A percentile compares a stretch with the other conserved stretches of the same genome.
These are phyloP conservation scores for Colletotrichum sp. DNA, from an alignment of 2,329 filamentous ascomycete species.

Conservation along the genomic window DNA sequence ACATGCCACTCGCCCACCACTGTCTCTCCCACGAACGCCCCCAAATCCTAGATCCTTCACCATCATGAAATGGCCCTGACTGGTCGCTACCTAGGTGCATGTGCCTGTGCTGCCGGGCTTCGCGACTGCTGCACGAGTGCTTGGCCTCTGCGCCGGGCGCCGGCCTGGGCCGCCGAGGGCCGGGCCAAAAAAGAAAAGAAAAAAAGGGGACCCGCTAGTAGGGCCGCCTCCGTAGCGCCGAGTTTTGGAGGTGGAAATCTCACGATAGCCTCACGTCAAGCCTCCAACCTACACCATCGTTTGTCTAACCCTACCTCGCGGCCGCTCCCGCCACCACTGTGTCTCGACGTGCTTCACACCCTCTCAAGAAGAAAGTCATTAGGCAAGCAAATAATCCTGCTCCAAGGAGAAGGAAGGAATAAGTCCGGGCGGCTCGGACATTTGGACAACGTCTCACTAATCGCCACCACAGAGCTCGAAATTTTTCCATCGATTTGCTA, in stretches of 20 bases:
- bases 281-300: background rate
- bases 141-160: background rate
- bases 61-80: background rate
- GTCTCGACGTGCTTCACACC: background rate
- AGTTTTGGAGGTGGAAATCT: background rate
- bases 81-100: background rate
- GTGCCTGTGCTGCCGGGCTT: background rate
- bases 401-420: background rate
- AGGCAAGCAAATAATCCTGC: background rate
- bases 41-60: background rate
- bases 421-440: background rate
- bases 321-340: background rate
- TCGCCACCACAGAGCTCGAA: background rate
- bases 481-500: background rate
- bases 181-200: background rate
- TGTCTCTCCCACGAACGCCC: background rate
- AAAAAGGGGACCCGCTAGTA: background rate
- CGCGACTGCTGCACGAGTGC: background rate
- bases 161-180: slow-evolving; percentile 1
- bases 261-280: slow-evolving; percentile 11
- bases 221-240: background rate
- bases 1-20: background rate
- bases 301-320: background rate
- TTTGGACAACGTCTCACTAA: background rate
- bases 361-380: background rate